Evolutionary conservation across 257 asterid species (phyloP), one percentile per base, ranked within the genome.

Genomic region (Orobanche coerulescens): DNA sequence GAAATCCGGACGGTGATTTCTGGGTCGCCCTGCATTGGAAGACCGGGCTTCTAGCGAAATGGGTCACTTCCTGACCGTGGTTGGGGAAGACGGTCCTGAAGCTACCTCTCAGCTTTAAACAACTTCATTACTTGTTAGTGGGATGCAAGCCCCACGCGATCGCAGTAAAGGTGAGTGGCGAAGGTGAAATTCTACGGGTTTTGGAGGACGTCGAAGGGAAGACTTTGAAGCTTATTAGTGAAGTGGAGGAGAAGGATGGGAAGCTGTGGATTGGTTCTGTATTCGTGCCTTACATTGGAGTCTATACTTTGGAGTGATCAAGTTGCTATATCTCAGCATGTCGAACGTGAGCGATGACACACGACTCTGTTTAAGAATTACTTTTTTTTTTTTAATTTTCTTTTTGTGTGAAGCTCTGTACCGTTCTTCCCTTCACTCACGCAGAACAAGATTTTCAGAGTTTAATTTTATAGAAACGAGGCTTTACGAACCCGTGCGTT

Each of bases 11-110:
- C 16, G 90, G 93, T 6, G 85, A 83, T 0, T 87, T 77, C 51
- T 84, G 96, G 96, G 89, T 87, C 0, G 94, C 80, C 11, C 69
- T 86, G 71, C 90, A 86, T 64, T 64, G 84, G 0, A 86, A 84
- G 70, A 26, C 57, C 0, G 82, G 75, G 15, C 8, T 55, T 8
- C 14, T 81, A 6, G 33, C 82, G 13, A 73, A 70, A 58, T 61
- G 71, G 69, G 58, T 63, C 2, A 54, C 64, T 26, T 67, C 83
- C 4, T 60, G 78, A 43, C 64, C 79, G 0, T 79, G 75, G 82
- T 44, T 80, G 0, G 93, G 93, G 5, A 72, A 61, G 1, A 13
- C 61, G 19, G 16, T 78, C 48, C 25, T 82, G 30, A 82, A 78
- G 72, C 81, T 84, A 26, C 84, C 85, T 5, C 66, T 87, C 22